Evolutionary conservation across 768 basidiomycete species (phyloP).

Genomic region (Scleroderma citrinum): DNA sequence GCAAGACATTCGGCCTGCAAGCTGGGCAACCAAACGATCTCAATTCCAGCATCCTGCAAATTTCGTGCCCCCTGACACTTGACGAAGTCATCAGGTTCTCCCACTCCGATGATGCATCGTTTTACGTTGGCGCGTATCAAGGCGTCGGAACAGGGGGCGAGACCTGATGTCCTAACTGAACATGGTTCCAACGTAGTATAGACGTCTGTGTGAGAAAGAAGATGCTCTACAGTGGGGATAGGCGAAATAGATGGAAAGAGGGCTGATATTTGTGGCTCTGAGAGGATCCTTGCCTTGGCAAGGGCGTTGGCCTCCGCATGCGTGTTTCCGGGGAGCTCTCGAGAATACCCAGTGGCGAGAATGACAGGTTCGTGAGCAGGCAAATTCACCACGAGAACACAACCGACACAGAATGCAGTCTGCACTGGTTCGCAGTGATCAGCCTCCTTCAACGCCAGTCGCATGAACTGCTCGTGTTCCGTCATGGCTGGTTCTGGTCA

Average conservation of each 20-base stretch:
- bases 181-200: conserved; percentile 98
- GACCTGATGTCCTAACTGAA: conserved; percentile 81
- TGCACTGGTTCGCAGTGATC: conserved; percentile 57
- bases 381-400: conserved; percentile 53
- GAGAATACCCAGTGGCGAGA: conserved; percentile 78
- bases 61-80: conserved; percentile 81
- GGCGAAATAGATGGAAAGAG: conserved; percentile 35
- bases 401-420: conserved; percentile 91
- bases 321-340: conserved; percentile 90
- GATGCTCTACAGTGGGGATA: conserved; percentile 33
- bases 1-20: conserved; percentile 76
- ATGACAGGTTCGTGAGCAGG: conserved; percentile 43
- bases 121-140: conserved; percentile 65
- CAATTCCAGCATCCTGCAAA: conserved; percentile 63
- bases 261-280: conserved; percentile 37
- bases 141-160: conserved; percentile 80
- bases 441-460: conserved; percentile 65
- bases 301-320: conserved; percentile 97
- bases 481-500: conserved; percentile 1
- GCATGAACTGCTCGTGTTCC: conserved; percentile 43
- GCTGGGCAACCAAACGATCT: conserved; percentile 68
- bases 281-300: conserved; percentile 53
- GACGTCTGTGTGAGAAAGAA: conserved; percentile 59
- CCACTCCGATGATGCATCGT: conserved; percentile 82
- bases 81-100: conserved; percentile 93